Conservation (phyloP, 495 filamentous ascomycete genomes). For the Durotheca rogersii region DNA sequence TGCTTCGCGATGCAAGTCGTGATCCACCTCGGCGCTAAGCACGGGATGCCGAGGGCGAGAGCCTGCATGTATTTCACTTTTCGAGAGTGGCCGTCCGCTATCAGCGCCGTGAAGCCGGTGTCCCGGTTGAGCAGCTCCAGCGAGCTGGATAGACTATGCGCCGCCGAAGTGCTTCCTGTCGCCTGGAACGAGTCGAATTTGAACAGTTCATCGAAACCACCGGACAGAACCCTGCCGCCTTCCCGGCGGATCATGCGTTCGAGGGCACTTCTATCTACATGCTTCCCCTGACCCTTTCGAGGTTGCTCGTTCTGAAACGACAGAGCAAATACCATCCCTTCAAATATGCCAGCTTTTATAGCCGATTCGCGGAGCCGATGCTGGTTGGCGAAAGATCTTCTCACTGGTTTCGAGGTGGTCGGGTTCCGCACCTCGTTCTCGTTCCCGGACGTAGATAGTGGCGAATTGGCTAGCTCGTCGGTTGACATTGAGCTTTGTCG, state of each 20-base stretch:
- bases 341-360: conserved; percentile 52
- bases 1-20: conserved; percentile 64
- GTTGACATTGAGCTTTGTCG: conserved; percentile 40
- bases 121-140: conserved; percentile 32
- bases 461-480: conserved; percentile 42
- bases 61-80: conserved; percentile 94
- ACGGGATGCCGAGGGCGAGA: conserved; percentile 84
- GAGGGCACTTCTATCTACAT: conserved; percentile 49
- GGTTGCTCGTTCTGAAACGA: conserved; percentile 58
- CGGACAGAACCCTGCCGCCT: conserved; percentile 70
- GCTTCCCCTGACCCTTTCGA: conserved; percentile 54
- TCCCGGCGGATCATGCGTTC: conserved; percentile 53
- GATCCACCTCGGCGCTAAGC: conserved; percentile 79
- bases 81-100: conserved; percentile 85
- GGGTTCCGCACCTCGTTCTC: conserved; percentile 7
- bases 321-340: conserved; percentile 78
- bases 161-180: conserved; percentile 15
- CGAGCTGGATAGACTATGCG: conserved; percentile 23
- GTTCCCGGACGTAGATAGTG: conserved; percentile 11
- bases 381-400: conserved; percentile 19
- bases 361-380: conserved; percentile 25
- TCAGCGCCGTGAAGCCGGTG: conserved; percentile 75
- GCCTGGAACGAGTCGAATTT: conserved; percentile 45
- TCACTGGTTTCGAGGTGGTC: conserved; percentile 16
- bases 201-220: conserved; percentile 86